Evolutionary conservation across 78 protist species (phyloP).

Genomic region (Dictyostelium brefeldianum): DNA sequence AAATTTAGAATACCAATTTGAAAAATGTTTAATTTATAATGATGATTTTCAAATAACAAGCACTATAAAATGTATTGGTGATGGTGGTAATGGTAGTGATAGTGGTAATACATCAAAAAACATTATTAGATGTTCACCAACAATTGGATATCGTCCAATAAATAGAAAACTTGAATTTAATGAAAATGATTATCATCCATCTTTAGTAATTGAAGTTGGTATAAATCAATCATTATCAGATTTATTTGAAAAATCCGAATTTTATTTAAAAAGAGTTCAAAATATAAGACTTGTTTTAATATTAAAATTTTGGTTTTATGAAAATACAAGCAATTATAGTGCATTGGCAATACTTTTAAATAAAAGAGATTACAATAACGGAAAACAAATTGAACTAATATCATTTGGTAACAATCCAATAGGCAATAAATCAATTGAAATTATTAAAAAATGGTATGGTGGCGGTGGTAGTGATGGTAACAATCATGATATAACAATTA

Average conservation of each 20-base stretch:
- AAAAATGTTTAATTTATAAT: not conserved
- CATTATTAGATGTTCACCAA: not conserved
- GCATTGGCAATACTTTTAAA: too few relatives aligned
- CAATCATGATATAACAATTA: too few relatives aligned
- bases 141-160: conserved; percentile 7
- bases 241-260: not conserved
- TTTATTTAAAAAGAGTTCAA: not conserved
- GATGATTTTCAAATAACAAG: not conserved
- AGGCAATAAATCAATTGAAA: too few relatives aligned
- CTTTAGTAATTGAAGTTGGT: not conserved
- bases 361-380: too few relatives aligned
- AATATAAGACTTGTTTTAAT: not conserved
- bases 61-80: not conserved
- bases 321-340: not conserved
- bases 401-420: too few relatives aligned
- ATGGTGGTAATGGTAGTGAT: too few relatives aligned
- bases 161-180: not conserved
- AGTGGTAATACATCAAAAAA: not conserved
- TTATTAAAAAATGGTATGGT: too few relatives aligned
- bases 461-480: too few relatives aligned
- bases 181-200: not conserved
- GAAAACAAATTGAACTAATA: too few relatives aligned
- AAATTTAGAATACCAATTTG: conserved; percentile 9
- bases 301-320: conserved; percentile 13
- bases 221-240: not conserved